Base-by-base conservation (phyloP, 495 filamentous ascomycete species). In the Astrothelium subdiscretum region DNA sequence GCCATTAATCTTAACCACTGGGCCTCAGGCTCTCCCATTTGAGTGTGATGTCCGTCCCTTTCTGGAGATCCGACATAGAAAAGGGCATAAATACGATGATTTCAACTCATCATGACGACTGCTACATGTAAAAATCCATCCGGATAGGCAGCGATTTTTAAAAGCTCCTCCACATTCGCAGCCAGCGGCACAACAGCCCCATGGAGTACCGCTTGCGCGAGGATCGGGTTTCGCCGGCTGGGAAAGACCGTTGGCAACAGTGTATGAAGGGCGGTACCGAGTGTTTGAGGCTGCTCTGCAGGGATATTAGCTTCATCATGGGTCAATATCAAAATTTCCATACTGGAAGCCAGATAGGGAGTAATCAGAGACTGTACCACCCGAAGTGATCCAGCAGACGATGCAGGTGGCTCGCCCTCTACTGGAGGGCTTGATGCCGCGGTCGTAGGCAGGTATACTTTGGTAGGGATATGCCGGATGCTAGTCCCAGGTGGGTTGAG, bases 61-160 rank as follows among this genome's bases (percentile, higher is more conserved):
- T 38, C 6, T 15, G 15, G 35, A 38, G 6, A 38, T 6, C 15
- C 35, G 15, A 38, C 35, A 38, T 15, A 15, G 15, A 38, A 6
- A 38, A 15, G 15, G 5, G 35, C 6, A 38, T 38, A 15, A 6
- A 38, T 6, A 38, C 15, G 35, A 38, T 6, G n/a, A n/a, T n/a
- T n/a, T 76, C 65, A 76, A 32, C 72, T 78, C 69, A 87, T 78
- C 87, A 96, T 88, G n/a, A 86, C 79, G 5, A 98, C 81, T 44
- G 88, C 88, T 13, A 97, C 70, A 76, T 92, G 89, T 22, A 95
- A 71, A 86, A 92, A 98, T 1, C 94, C 94, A 74, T 98, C 94
- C 0, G 88, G 84, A 74, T 97, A 97, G 0, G 90, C 83, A 18
- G 87, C 88, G 59, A 83, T 85, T 43, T 86, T 77, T 71, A 92